Conservation (phyloP, 2,329 filamentous ascomycete genomes). For the Pezicula radicicola region DNA sequence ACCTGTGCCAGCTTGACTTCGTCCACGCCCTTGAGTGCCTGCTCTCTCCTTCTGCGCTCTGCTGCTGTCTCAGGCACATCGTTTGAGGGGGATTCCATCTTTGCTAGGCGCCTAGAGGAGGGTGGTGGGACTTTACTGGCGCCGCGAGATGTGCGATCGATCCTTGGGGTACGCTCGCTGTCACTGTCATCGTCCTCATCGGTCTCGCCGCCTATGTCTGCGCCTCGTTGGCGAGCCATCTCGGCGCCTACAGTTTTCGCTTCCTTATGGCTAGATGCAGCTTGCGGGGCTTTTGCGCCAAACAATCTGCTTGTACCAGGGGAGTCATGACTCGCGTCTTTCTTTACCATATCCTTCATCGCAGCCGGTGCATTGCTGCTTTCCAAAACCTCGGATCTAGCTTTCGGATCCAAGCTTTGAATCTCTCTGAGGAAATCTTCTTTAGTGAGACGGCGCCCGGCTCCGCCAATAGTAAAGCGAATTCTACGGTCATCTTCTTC, state of each 20-base stretch:
- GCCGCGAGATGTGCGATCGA: neutral
- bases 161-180: neutral
- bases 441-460: slow-evolving; percentile 75
- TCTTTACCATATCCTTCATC: slow-evolving; percentile 25
- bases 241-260: slow-evolving; percentile 15
- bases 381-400: slow-evolving; percentile 33
- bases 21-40: slow-evolving; percentile 42
- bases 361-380: slow-evolving; percentile 21
- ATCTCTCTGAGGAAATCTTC: slow-evolving; percentile 76
- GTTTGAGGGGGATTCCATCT: slow-evolving; percentile 25
- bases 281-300: slow-evolving; percentile 33
- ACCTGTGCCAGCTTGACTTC: slow-evolving; percentile 27
- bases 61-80: slow-evolving; percentile 60
- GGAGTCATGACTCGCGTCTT: slow-evolving; percentile 20
- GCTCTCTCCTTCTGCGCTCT: slow-evolving; percentile 64
- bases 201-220: neutral
- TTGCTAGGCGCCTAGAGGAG: slow-evolving; percentile 21
- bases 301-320: slow-evolving; percentile 21
- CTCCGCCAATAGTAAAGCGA: slow-evolving; percentile 71
- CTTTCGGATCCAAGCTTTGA: slow-evolving; percentile 66
- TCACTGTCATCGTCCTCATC: neutral
- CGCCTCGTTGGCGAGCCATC: slow-evolving; percentile 16
- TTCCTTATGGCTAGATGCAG: slow-evolving; percentile 5
- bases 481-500: slow-evolving; percentile 68
- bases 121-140: neutral